Conservation (phyloP, 768 basidiomycete species). For the Cytidiella melzeri region DNA sequence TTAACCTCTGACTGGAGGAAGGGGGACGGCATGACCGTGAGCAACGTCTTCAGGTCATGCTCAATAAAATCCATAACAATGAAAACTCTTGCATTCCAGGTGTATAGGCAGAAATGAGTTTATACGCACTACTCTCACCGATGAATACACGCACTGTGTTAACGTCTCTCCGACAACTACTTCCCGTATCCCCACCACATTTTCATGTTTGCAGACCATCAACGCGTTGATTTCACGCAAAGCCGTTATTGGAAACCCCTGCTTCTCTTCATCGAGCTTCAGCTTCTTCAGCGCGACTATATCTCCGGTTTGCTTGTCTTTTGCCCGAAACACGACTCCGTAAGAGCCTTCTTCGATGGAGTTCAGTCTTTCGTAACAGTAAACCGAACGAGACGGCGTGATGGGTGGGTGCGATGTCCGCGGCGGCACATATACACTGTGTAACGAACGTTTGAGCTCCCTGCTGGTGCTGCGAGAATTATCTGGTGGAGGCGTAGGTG, state of each 20-base stretch:
- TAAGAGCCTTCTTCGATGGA: conserved; percentile 99
- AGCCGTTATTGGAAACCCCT: conserved; percentile 97
- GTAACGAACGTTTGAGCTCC: conserved; percentile 21
- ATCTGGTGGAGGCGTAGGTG: conserved; percentile 12
- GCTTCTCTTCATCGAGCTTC: conserved; percentile 97
- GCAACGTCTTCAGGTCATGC: conserved; percentile 95
- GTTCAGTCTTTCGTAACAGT: conserved; percentile 89
- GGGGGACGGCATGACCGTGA: conserved; percentile 91
- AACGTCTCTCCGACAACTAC: conserved; percentile 98
- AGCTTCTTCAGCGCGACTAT: conserved; percentile 97
- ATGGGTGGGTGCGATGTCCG: conserved; percentile 75
- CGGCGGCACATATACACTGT: conserved; percentile 71
- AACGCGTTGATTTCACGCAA: conserved; percentile 94
- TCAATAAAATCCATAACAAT: conserved; percentile 99
- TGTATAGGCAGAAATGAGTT: conserved; percentile 2
- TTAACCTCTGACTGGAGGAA: conserved; percentile 99
- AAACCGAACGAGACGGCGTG: conserved; percentile 85
- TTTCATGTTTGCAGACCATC: conserved; percentile 90
- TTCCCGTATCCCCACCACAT: conserved; percentile 95
- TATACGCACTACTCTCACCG: not conserved
- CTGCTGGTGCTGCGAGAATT: conserved; percentile 6
- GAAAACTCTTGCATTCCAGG: conserved; percentile 66
- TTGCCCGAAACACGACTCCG: conserved; percentile 94
- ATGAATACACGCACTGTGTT: conserved; percentile 79
- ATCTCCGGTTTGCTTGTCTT: conserved; percentile 90